These are phyloP conservation scores for Coemansia reversa DNA, from an alignment of 192 early-diverging fungal genomes.

Conservation along the genomic window DNA sequence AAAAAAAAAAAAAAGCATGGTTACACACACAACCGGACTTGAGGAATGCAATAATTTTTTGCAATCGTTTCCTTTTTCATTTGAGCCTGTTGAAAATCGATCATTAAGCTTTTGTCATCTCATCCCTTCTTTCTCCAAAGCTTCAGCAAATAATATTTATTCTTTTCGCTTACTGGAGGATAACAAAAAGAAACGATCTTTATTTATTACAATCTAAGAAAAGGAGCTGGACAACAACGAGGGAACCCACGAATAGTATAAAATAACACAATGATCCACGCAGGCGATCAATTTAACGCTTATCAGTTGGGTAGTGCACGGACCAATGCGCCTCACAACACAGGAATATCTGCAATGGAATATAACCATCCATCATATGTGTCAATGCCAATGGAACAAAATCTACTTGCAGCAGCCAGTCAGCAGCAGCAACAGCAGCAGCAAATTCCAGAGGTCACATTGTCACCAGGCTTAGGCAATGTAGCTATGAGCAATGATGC, in stretches of 20 bases:
- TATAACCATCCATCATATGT: slow-evolving; percentile 22
- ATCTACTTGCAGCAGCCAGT: slow-evolving; percentile 2
- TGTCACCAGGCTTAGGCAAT: neutral
- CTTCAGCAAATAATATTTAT: neutral
- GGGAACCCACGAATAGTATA: no score
- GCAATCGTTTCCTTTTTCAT: neutral
- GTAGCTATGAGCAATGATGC: slow-evolving; percentile 17
- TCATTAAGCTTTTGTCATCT: neutral
- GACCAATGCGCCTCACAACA: neutral
- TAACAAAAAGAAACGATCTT: neutral
- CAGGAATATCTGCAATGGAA: slow-evolving; percentile 20
- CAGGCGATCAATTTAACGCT: slow-evolving; percentile 38
- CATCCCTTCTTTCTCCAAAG: neutral
- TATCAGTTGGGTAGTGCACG: slow-evolving; percentile 19
- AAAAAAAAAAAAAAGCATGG: no score
- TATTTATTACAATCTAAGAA: no score
- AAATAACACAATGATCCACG: slow-evolving; percentile 38
- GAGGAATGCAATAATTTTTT: neutral
- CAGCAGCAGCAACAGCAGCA: slow-evolving; percentile 25
- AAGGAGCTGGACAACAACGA: no score
- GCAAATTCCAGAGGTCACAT: neutral
- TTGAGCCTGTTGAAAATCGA: neutral
- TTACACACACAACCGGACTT: no score
- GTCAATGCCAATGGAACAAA: slow-evolving; percentile 2
- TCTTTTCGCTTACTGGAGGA: neutral